Evolutionary conservation across 805 yeast species (phyloP).

Genomic region (Kluyveromyces starmeri): DNA sequence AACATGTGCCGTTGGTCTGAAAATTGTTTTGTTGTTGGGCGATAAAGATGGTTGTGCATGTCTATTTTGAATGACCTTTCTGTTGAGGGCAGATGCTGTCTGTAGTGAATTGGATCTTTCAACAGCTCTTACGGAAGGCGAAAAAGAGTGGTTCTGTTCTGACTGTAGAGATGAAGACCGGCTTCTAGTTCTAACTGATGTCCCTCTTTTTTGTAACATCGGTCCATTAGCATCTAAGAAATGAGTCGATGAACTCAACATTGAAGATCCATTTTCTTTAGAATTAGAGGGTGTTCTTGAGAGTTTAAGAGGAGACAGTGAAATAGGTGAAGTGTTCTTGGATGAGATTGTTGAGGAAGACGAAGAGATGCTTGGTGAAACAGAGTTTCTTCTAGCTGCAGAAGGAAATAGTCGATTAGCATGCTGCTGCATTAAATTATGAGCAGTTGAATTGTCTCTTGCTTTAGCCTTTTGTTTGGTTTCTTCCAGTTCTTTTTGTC

Average conservation of each 20-base stretch:
- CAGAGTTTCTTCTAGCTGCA: conserved; percentile 8
- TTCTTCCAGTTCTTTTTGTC: neutral
- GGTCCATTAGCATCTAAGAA: neutral
- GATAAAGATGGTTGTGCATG: conserved; percentile 8
- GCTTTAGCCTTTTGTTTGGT: neutral
- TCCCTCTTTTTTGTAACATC: neutral
- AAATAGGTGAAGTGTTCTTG: no score
- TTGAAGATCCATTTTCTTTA: no score
- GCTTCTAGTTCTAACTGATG: conserved; percentile 10
- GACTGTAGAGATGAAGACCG: conserved; percentile 30
- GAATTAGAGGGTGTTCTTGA: no score
- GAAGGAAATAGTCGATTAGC: no score
- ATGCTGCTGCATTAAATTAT: no score
- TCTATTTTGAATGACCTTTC: conserved; percentile 21
- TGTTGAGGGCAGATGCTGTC: conserved; percentile 21
- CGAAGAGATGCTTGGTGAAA: conserved; percentile 1
- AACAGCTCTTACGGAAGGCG: conserved; percentile 2
- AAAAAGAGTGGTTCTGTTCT: conserved; percentile 1
- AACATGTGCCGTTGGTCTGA: neutral
- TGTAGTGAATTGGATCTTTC: conserved; percentile 26
- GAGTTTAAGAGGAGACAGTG: no score
- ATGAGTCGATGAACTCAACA: conserved; percentile 3
- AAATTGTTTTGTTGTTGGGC: conserved; percentile 5
- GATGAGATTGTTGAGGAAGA: no score
- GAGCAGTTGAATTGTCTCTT: no score